These are phyloP conservation scores for Suillus placidus DNA, from an alignment of 768 basidiomycete species.

Conservation along the genomic window DNA sequence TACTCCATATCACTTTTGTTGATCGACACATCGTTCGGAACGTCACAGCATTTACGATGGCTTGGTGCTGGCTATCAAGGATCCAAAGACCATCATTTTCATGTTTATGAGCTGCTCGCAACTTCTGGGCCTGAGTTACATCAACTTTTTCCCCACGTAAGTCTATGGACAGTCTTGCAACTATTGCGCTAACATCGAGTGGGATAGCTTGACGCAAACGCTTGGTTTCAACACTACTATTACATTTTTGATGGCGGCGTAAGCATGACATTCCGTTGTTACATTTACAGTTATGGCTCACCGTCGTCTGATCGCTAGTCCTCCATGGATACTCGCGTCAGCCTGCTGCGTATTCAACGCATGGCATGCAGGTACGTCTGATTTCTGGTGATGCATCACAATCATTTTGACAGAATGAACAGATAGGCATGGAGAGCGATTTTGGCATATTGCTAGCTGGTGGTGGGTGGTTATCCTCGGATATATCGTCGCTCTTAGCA, in stretches of 20 bases:
- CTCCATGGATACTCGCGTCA: conserved; percentile 64
- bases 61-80: conserved; percentile 57
- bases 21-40: neutral
- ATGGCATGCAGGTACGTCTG: conserved; percentile 50
- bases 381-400: conserved; percentile 10
- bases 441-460: conserved; percentile 57
- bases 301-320: conserved; percentile 36
- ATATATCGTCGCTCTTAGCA: conserved; percentile 59
- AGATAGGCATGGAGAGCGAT: conserved; percentile 67
- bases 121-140: conserved; percentile 58
- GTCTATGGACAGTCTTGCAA: conserved; percentile 13
- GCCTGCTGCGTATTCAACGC: conserved; percentile 53
- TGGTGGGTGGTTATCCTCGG: conserved; percentile 65
- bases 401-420: neutral
- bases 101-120: conserved; percentile 53
- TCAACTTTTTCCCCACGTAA: conserved; percentile 61
- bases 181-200: neutral
- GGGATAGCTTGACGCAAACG: conserved; percentile 53
- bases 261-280: conserved; percentile 21
- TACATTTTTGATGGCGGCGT: conserved; percentile 65
- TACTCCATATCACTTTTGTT: neutral
- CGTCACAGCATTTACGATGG: conserved; percentile 48
- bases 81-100: conserved; percentile 57
- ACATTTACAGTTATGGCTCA: neutral
- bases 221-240: conserved; percentile 63